These are phyloP conservation scores for Seiridium unicorne DNA, from an alignment of 2,329 filamentous ascomycete species.

Conservation along the genomic window DNA sequence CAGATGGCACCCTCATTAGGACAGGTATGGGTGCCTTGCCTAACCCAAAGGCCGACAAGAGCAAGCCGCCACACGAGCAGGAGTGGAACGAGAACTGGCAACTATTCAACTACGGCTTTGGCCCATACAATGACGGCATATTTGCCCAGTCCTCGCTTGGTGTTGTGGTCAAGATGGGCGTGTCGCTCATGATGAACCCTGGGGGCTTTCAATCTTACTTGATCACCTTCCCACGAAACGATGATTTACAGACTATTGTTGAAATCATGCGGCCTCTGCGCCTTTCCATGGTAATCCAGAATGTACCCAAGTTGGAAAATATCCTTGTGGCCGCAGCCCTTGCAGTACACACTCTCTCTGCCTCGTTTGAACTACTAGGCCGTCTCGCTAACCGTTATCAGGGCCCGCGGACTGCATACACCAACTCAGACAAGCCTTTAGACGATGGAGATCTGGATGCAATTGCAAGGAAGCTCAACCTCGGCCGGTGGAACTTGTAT, in stretches of 20 bases:
- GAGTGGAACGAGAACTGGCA: constrained; percentile 37
- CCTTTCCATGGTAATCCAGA: neutral
- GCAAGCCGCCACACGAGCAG: constrained; percentile 11
- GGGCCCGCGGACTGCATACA: neutral
- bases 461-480: constrained; percentile 30
- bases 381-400: too few species aligned
- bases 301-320: constrained; percentile 35
- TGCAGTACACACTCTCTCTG: neutral
- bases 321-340: constrained; percentile 28
- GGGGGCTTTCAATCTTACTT: constrained; percentile 43
- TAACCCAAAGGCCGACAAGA: neutral
- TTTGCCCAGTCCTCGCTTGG: constrained; percentile 50
- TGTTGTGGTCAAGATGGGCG: constrained; percentile 52
- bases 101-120: constrained; percentile 39
- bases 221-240: constrained; percentile 44
- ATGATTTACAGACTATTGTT: constrained; percentile 45
- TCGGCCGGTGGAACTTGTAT: constrained; percentile 11
- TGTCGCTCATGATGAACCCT: constrained; percentile 51
- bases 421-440: constrained; percentile 36
- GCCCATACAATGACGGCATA: constrained; percentile 37
- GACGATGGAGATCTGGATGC: constrained; percentile 36
- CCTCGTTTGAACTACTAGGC: too few species aligned
- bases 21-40: constrained; percentile 37
- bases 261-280: neutral
- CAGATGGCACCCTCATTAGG: constrained; percentile 26